Percentiles rank a stretch among this genome's conserved stretches.
These are phyloP conservation scores for Psidium friedrichsthalianum DNA, from an alignment of 345 rosid species.

Conservation along the genomic window DNA sequence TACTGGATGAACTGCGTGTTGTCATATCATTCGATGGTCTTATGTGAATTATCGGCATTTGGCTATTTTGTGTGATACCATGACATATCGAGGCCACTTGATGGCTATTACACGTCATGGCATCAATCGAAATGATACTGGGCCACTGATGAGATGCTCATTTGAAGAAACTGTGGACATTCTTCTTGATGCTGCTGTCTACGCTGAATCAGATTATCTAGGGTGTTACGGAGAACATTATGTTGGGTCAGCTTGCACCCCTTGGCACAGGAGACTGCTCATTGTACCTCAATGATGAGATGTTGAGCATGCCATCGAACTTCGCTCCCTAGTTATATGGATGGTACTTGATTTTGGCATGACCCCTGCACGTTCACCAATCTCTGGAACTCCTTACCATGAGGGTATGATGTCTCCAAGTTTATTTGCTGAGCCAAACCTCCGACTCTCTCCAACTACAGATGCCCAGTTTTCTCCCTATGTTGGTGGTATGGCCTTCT, in stretches of 20 bases:
- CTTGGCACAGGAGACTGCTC: constrained; percentile 88
- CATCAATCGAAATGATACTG: constrained; percentile 90
- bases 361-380: constrained; percentile 86
- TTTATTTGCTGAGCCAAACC: constrained; percentile 45
- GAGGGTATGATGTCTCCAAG: constrained; percentile 93
- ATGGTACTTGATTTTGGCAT: constrained; percentile 73
- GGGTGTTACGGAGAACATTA: constrained; percentile 95
- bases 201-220: constrained; percentile 75
- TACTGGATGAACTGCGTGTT: constrained; percentile 87
- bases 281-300: constrained; percentile 82
- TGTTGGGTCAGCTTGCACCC: constrained; percentile 96
- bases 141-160: constrained; percentile 96
- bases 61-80: constrained; percentile 92
- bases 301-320: constrained; percentile 92
- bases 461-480: constrained; percentile 91
- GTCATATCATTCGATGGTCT: constrained; percentile 98
- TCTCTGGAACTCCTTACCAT: constrained; percentile 85
- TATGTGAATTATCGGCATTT: constrained; percentile 93
- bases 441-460: constrained; percentile 63
- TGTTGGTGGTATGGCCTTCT: constrained; percentile 78
- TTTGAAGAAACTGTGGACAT: constrained; percentile 98
- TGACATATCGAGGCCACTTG: constrained; percentile 97
- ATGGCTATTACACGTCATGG: constrained; percentile 99
- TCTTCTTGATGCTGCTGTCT: constrained; percentile 96
- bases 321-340: constrained; percentile 96